Base-by-base conservation (phyloP, 2,329 filamentous ascomycete genomes). In the Aspergillus sp. region DNA sequence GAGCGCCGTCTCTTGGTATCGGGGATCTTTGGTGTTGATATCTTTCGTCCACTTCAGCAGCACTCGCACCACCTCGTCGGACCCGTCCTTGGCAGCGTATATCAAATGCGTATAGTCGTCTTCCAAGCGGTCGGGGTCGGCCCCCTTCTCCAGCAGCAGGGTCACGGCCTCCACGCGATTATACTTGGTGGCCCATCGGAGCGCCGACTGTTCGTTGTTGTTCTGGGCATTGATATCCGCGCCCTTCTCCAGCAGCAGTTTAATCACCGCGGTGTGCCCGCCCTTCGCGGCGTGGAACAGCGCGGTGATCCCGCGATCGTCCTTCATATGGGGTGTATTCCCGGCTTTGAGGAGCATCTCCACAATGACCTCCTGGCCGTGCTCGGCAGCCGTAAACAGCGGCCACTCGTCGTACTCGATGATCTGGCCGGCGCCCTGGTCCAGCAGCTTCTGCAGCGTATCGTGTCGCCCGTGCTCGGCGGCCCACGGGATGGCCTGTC, bases 401-500 rank as follows among this genome's bases (percentile, higher is more conserved):
- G 46, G 46, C 20, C 31, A 40, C n/a, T 48, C 36, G 14, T 36
- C 34, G 9, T 41, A 40, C 14, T 40, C 23, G 46, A 41, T 41
- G n/a, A 41, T 23, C 13, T 29, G 20, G 3, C 5, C 34, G 2
- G 46, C 46, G 20, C 46, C 46, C n/a, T 48, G 25, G 36, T 41
- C 34, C 5, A 48, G 46, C 9, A 48, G 21, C n/a, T 31, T 48
- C 46, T 21, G 32, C 14, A 40, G 3, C 4, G 46, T 48, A 3
- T 41, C 34, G 19, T 48, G 25, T 13, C 34, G 46, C 1, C 34
- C 34, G 9, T 36, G 32, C 19, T 40, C 20, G 14, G 32, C 34
- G n/a, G 46, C 46, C 46, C 46, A 48, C 19, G 46, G 7, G 7
- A 48, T 20, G 5, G 46, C 46, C n/a, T 20, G 20, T n/a, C 31